A percentile compares a stretch with the other conserved stretches of the same genome.
phyloP scores from a whole-genome alignment of 2,329 filamentous ascomycete genomes.

The Trichoderma brevicompactum region DNA sequence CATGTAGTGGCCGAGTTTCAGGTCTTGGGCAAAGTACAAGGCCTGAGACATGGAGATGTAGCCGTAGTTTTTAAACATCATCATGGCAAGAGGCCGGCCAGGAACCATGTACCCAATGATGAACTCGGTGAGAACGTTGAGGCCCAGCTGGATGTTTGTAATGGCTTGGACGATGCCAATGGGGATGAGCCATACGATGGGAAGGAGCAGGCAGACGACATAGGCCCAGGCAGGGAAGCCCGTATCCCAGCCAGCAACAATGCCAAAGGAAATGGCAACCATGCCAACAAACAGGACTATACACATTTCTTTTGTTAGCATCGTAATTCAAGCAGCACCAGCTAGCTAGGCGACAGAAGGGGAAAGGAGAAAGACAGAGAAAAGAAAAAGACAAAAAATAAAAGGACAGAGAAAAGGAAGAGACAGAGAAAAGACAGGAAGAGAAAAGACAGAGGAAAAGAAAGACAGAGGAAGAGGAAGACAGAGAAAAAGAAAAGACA shows the following conservation, averaged over 20 bases:
- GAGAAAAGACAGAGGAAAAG: no score
- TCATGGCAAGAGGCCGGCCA: constrained; percentile 71
- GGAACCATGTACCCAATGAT: constrained; percentile 75
- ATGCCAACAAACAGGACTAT: constrained; percentile 55
- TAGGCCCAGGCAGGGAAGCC: constrained; percentile 63
- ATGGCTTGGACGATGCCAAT: constrained; percentile 66
- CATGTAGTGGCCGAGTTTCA: constrained; percentile 73
- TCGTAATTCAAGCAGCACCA: neutral
- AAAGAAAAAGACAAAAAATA: no score
- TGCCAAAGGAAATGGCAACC: constrained; percentile 58
- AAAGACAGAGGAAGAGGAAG: no score
- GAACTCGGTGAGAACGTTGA: constrained; percentile 75
- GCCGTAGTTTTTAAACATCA: constrained; percentile 78
- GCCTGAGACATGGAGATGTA: constrained; percentile 71
- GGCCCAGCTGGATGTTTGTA: constrained; percentile 65
- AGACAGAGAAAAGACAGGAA: no score
- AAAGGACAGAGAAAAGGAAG: no score
- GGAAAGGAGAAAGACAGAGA: no score
- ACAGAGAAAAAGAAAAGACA: constrained; percentile 46
- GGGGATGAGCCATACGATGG: constrained; percentile 62
- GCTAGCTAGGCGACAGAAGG: no score
- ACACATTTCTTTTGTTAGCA: constrained; percentile 14
- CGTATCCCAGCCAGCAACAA: constrained; percentile 60
- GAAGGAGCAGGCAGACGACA: constrained; percentile 60
- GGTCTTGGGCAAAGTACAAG: constrained; percentile 66